Percentiles rank a stretch among this genome's conserved stretches.
These are phyloP conservation scores for Phytophthora constricta DNA, from an alignment of 352 stramenopile genomes.

Conservation along the genomic window DNA sequence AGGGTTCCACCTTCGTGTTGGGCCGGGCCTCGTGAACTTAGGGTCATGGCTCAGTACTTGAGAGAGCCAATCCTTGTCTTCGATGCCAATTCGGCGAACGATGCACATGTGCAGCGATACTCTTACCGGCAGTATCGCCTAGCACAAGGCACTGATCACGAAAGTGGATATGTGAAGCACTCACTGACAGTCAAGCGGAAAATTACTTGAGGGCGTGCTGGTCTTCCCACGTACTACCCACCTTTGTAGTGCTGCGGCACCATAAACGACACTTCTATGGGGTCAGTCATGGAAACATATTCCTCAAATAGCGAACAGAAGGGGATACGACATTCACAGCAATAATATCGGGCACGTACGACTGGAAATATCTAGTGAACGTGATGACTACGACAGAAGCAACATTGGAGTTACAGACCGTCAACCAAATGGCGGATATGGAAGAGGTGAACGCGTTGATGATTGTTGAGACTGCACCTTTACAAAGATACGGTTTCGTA, in stretches of 20 bases:
- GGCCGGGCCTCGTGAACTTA: neutral
- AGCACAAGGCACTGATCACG: neutral
- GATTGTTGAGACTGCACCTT: no score
- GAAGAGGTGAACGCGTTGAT: neutral
- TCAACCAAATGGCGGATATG: neutral
- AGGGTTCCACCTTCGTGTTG: neutral
- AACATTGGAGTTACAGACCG: neutral
- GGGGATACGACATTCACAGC: neutral
- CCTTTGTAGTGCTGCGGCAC: conserved; percentile 4
- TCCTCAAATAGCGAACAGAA: neutral
- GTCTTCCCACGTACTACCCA: conserved; percentile 1
- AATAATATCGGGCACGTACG: neutral
- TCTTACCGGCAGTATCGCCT: neutral
- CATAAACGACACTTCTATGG: conserved; percentile 7
- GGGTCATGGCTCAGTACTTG: conserved; percentile 11
- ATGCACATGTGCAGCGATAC: conserved; percentile 14
- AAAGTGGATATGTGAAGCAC: conserved; percentile 7
- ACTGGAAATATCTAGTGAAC: neutral
- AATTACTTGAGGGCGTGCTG: neutral
- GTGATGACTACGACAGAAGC: neutral
- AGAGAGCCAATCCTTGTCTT: conserved; percentile 2
- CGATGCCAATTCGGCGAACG: neutral
- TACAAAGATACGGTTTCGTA: no score
- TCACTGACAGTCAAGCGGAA: neutral
- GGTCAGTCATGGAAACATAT: conserved; percentile 8